phyloP scores from a whole-genome alignment of 768 basidiomycete genomes.

The Mycena rosella region DNA sequence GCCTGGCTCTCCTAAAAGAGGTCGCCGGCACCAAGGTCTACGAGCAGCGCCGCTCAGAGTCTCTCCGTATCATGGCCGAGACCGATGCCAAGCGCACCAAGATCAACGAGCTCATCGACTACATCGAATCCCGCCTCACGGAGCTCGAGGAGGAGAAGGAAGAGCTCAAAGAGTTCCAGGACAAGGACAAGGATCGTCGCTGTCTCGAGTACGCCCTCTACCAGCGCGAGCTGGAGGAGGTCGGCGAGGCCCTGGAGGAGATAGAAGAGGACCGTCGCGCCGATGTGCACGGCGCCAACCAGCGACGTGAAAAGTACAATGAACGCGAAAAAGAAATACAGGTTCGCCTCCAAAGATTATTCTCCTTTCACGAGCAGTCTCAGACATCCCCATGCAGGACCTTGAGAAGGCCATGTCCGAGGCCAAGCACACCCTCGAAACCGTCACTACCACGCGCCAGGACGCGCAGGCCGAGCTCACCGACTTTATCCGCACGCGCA shows the following conservation, averaged over 20 bases:
- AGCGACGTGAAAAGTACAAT: slow-evolving; percentile 85
- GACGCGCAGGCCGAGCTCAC: slow-evolving; percentile 88
- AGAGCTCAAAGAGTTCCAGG: slow-evolving; percentile 96
- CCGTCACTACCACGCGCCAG: slow-evolving; percentile 74
- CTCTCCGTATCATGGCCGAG: slow-evolving; percentile 96
- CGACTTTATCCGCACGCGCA: slow-evolving; percentile 86
- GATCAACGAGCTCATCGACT: slow-evolving; percentile 89
- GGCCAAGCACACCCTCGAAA: slow-evolving; percentile 77
- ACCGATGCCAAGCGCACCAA: slow-evolving; percentile 94
- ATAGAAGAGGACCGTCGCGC: slow-evolving; percentile 85
- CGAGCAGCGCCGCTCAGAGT: slow-evolving; percentile 93
- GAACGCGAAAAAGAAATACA: slow-evolving; percentile 88
- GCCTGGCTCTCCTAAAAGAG: slow-evolving; percentile 95
- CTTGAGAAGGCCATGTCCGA: slow-evolving; percentile 81
- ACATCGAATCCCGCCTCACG: slow-evolving; percentile 88
- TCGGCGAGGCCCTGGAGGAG: slow-evolving; percentile 85
- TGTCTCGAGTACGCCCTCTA: slow-evolving; percentile 97
- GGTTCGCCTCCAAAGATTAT: slow-evolving; percentile 56
- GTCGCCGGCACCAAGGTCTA: slow-evolving; percentile 99
- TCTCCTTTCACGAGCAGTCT: background rate
- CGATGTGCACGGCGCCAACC: slow-evolving; percentile 88
- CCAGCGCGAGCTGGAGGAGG: slow-evolving; percentile 91
- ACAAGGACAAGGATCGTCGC: slow-evolving; percentile 93
- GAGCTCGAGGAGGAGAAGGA: slow-evolving; percentile 99
- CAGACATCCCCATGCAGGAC: slow-evolving; percentile 56